phyloP scores from a whole-genome alignment of 768 basidiomycete species.

The Boletus sensibilis region DNA sequence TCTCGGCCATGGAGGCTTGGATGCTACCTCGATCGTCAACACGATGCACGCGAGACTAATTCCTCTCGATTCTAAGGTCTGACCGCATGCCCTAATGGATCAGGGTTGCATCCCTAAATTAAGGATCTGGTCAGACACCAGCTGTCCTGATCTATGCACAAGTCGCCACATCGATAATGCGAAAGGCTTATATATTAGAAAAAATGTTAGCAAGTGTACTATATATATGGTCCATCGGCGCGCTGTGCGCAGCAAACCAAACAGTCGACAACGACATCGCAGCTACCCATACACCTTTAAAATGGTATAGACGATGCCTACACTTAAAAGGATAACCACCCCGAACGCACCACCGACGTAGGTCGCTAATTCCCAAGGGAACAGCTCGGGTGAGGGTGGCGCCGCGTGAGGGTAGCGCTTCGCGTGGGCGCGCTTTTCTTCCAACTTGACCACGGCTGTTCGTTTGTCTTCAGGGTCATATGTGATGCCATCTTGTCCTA shows the following conservation, averaged over 20 bases:
- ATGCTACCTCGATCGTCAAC: not conserved
- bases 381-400: slow-evolving; percentile 1
- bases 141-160: not conserved
- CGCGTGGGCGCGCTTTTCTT: slow-evolving; percentile 43
- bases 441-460: slow-evolving; percentile 44
- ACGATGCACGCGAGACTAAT: no score
- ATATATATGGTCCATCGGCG: not conserved
- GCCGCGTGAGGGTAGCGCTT: slow-evolving; percentile 16
- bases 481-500: slow-evolving; percentile 24
- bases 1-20: not conserved
- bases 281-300: slow-evolving; percentile 25
- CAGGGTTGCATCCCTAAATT: not conserved
- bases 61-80: not conserved
- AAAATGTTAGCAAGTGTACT: not conserved
- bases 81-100: not conserved
- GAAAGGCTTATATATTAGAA: not conserved
- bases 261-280: not conserved
- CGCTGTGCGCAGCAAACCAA: not conserved
- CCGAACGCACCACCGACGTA: slow-evolving; percentile 30
- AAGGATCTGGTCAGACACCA: not conserved
- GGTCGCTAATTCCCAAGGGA: slow-evolving; percentile 33
- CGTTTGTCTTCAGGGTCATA: slow-evolving; percentile 58
- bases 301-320: slow-evolving; percentile 23
- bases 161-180: not conserved
- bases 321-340: slow-evolving; percentile 28